Evolutionary conservation across 78 protist genomes (phyloP), one percentile per base, ranked within the genome.

Genomic region (Protostelium mycophagum): DNA sequence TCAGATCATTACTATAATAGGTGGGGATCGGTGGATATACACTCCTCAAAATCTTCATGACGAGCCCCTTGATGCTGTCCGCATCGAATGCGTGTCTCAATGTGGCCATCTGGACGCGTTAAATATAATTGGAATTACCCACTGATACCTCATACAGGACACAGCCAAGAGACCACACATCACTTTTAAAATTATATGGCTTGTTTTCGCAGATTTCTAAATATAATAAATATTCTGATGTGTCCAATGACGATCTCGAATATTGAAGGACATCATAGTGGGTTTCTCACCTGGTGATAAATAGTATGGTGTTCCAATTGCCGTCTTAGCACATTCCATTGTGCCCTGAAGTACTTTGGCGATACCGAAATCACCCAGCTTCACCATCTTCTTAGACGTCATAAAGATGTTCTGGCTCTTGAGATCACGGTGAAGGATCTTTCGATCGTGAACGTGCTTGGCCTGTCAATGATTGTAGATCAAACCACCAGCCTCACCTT

Each of bases 301-400:
- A 90, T 97, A 98, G 93, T 93, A 97, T 0, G 99, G 99, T 35
- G 98, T 98, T 35, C 99, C 99, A 25, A 96, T 89, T 23, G 91
- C 89, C n/a, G 97, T 97, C 0, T 88, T 0, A 0, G 98, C 98
- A 23, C 92, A 86, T 36, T 91, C 95, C 34, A 83, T 38, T 34
- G 96, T 97, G 28, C 84, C 83, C 25, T 38, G 90, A 23, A 98
- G 91, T 34, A 98, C 93, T 37, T 95, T 90, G 28, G 98, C 98
- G 63, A 98, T 97, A 36, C 99, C 99, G 85, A 98, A 97, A 91
- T 98, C 99, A 28, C 99, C 99, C 39, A 98, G 88, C 38, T 97
- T 96, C 63, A 96, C 96, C 31, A 91, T 88, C 51, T 84, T 87
- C 35, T 91, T 91, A 28, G 90, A 35, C 0, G 93, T 93, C 35